Evolutionary conservation across 2,329 filamentous ascomycete genomes (phyloP).

Genomic region (Coniochaeta sp.): DNA sequence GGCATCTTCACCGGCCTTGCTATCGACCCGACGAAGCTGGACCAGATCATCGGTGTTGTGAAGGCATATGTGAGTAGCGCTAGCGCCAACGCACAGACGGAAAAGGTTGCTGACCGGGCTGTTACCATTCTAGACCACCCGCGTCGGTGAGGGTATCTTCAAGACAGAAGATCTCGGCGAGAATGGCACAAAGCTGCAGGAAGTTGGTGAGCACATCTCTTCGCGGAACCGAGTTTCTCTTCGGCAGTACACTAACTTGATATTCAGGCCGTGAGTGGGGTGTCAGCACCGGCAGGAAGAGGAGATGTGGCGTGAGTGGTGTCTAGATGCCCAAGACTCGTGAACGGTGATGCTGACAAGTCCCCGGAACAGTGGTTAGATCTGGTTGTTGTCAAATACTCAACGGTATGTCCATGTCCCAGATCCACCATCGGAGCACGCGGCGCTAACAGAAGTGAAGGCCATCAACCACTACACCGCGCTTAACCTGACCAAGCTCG

Average conservation of each 20-base stretch:
- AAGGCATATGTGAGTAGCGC: slow-evolving; percentile 46
- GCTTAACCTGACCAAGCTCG: slow-evolving; percentile 56
- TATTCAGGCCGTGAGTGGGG: slow-evolving; percentile 16
- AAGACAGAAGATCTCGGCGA: slow-evolving; percentile 51
- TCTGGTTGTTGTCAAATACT: slow-evolving; percentile 63
- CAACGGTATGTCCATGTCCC: slow-evolving; percentile 9
- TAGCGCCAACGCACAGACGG: background rate
- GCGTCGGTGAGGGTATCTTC: slow-evolving; percentile 57
- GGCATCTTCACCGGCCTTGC: slow-evolving; percentile 58
- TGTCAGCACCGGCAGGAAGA: slow-evolving; percentile 49
- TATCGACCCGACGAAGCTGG: slow-evolving; percentile 53
- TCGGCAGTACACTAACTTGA: background rate
- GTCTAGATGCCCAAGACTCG: background rate
- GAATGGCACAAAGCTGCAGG: slow-evolving; percentile 37
- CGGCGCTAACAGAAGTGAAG: background rate
- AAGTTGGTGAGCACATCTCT: slow-evolving; percentile 32
- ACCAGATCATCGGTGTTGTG: slow-evolving; percentile 55
- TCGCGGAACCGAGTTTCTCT: slow-evolving; percentile 11
- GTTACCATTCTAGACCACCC: slow-evolving; percentile 43
- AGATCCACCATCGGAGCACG: background rate
- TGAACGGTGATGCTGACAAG: slow-evolving; percentile 3
- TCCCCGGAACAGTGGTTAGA: slow-evolving; percentile 38
- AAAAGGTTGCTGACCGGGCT: background rate
- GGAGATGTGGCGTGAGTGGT: slow-evolving; percentile 39
- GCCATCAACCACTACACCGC: slow-evolving; percentile 61